Conservation (phyloP, 2,329 filamentous ascomycete genomes). For the Lachnellula hyalina region DNA sequence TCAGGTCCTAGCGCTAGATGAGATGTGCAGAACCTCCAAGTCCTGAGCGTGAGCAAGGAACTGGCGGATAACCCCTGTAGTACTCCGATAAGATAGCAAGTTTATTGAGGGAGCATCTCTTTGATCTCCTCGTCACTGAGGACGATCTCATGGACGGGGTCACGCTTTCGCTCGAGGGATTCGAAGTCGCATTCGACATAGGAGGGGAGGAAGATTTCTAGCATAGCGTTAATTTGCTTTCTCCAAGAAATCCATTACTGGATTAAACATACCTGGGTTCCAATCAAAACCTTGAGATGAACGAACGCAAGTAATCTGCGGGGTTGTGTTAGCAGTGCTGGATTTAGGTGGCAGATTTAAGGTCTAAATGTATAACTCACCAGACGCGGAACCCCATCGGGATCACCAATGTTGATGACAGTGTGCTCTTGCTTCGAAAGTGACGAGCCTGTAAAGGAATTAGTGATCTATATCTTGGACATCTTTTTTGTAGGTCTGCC, state of each 20-base stretch:
- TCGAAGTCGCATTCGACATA: conserved; percentile 71
- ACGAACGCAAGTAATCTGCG: conserved; percentile 72
- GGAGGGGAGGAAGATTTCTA: conserved; percentile 76
- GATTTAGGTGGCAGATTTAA: conserved; percentile 6
- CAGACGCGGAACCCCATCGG: conserved; percentile 66
- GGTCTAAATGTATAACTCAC: conserved; percentile 41
- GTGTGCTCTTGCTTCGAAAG: conserved; percentile 71
- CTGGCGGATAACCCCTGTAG: conserved; percentile 7
- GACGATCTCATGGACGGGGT: conserved; percentile 72
- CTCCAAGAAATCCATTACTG: not conserved
- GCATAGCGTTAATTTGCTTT: conserved; percentile 4
- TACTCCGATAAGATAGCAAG: conserved; percentile 15
- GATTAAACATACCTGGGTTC: conserved; percentile 60
- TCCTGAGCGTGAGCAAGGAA: conserved; percentile 22
- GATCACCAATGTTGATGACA: conserved; percentile 73
- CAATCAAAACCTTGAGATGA: conserved; percentile 76
- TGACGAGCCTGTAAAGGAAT: conserved; percentile 53
- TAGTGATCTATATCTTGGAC: conserved; percentile 24
- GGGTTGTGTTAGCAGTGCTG: conserved; percentile 12
- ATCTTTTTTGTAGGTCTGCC: not conserved
- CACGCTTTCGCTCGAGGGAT: conserved; percentile 68
- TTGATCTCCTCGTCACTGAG: conserved; percentile 73
- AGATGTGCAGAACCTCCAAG: conserved; percentile 3
- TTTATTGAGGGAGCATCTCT: conserved; percentile 59
- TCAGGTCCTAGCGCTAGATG: conserved; percentile 21